Evolutionary conservation across 805 yeast species (phyloP), one percentile per base, ranked within the genome.

Genomic region (Metschnikowia lochheadii): DNA sequence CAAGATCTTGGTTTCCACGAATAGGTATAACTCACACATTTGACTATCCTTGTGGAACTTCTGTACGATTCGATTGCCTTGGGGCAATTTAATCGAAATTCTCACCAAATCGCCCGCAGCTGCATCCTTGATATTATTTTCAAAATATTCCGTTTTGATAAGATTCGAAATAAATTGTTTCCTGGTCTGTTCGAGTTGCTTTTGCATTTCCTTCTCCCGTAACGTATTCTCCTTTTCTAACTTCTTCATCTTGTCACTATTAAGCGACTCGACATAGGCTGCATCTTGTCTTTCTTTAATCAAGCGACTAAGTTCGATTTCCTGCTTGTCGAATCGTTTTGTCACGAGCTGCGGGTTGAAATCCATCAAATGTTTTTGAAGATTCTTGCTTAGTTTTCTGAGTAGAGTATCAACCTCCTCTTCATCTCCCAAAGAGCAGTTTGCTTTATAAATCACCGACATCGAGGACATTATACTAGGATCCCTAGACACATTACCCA

Each of bases 31-130:
- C 40, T 82, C 83, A 38, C 61, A 63, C 21, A 79, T 54, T 0
- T 78, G 59, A n/a, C 74, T 67, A 1, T 63, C 52, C 32, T 69
- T 65, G 39, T 59, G 55, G 48, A 84, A 75, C 35, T 69, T 73
- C 33, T 77, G 75, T 2, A 81, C 69, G 6, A 76, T 60, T 49
- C 83, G 63, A 44, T 70, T 69, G 2, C 88, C 87, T 34, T 72
- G 62, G 7, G 85, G 82, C 34, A 79, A 66, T 60, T 82, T 76
- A 55, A 84, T 68, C 46, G 85, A 83, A 18, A 84, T 72, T 44
- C 66, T 59, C 0, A 69, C 69, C 11, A 53, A 49, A 1, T 51
- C 53, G 1, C 18, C 20, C 2, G 53, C 44, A 18, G 50, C 13
- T 4, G 46, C 42, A 5, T 46, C 46, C 21, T 57, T 41, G 6